Percentiles rank a stretch among this genome's conserved stretches.
These are phyloP conservation scores for Chimonanthus praecox DNA, from an alignment of 164 flowering plant genomes.

Conservation along the genomic window DNA sequence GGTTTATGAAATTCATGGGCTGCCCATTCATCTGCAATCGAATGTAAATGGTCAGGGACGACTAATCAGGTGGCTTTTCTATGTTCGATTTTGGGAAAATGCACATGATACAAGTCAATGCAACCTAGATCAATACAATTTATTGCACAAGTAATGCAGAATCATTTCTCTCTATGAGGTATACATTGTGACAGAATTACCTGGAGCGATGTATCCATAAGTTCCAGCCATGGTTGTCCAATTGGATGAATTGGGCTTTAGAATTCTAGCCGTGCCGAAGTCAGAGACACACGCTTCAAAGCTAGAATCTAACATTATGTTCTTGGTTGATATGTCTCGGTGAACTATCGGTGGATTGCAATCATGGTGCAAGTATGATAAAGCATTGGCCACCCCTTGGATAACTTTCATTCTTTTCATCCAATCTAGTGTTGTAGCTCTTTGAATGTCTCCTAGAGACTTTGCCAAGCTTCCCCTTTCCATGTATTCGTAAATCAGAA, in stretches of 20 bases:
- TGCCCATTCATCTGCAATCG: too few relatives aligned
- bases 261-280: slow-evolving; percentile 54
- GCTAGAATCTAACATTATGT: slow-evolving; percentile 41
- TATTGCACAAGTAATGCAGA: too few relatives aligned
- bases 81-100: too few relatives aligned
- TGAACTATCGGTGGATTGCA: slow-evolving; percentile 20
- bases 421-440: slow-evolving; percentile 37
- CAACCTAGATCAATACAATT: too few relatives aligned
- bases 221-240: slow-evolving; percentile 58
- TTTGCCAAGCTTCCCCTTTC: slow-evolving; percentile 48
- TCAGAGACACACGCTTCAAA: slow-evolving; percentile 48
- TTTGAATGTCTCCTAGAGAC: slow-evolving; percentile 27
- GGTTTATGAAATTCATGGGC: too few relatives aligned
- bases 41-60: too few relatives aligned
- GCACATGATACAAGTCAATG: too few relatives aligned
- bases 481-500: slow-evolving; percentile 35
- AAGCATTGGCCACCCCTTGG: slow-evolving; percentile 58
- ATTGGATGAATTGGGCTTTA: slow-evolving; percentile 35
- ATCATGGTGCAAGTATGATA: slow-evolving; percentile 40
- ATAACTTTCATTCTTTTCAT: slow-evolving; percentile 36
- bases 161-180: too few relatives aligned
- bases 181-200: slow-evolving; percentile 16
- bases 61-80: too few relatives aligned
- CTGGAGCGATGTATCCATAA: slow-evolving; percentile 73
- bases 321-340: slow-evolving; percentile 48